Base-by-base conservation (phyloP, 176 grass and related monocot genomes). In the Zoysia japonica region DNA sequence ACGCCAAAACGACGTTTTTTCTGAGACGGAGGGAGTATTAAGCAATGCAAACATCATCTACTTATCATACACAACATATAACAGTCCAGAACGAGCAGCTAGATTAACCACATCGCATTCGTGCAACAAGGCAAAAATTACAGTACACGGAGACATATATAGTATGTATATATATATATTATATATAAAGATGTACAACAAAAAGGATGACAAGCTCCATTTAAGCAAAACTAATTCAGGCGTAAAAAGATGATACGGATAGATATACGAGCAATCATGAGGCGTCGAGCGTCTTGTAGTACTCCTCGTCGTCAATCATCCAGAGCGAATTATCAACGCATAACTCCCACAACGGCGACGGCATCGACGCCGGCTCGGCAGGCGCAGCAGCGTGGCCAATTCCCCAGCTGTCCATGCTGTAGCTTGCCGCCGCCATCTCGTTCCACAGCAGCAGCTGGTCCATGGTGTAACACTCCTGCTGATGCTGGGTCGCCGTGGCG, bases 231-330 rank as follows among this genome's bases (percentile, higher is more conserved):
- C 28, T 28, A 28, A 28, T 28, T 28, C 28, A 28, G 28, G 28
- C 28, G 28, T 28, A 28, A 28, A 53, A 42, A n/a, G 2, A 10
- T 5, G 5, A 45, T 15, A 55, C 14, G 37, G 14, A 75, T 60
- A 11, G 36, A 40, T 39, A 41, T 15, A 16, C 28, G 28, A 28
- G 28, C 28, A 16, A 72, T 84, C 76, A 73, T 28, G 85, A 84
- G 17, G 86, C 80, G 65, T 78, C 53, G 77, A 83, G 65, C 51
- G 87, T 84, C 70, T 88, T 75, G 74, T 84, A 89, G 76, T 91
- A 90, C 60, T 97, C 95, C 2, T 92, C 80, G 37, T 92, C 92
- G 50, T 94, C 88, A 57, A 94, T 94, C 85, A 75, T 87, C 96
- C 96, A 98, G 46, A 98, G 67, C 15, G 96, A 85, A 37, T 84